Base-by-base conservation (phyloP, 768 basidiomycete species). In the Suillus weaverae region DNA sequence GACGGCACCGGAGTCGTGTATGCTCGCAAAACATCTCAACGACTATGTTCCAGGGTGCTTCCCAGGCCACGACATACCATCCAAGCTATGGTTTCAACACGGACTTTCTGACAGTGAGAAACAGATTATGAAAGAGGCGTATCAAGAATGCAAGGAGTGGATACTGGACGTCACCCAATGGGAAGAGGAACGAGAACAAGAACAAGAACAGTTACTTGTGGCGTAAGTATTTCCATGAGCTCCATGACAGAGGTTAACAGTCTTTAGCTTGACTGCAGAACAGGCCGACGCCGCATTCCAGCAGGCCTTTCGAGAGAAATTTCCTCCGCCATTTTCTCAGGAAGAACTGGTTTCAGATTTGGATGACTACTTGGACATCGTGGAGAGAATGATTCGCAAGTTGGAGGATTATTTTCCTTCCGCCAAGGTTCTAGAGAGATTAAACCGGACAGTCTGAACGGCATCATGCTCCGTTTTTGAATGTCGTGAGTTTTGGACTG, bases 41-140 rank as follows among this genome's bases (percentile, higher is more conserved):
- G 68, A 76, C 60, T 70, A 73, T 53, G 77, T 76, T 43, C 76
- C 74, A 9, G 72, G 71, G 8, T 74, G 66, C n/a, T 36, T 77
- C 1, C 39, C 62, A 9, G 68, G 62, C 22, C 1, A 35, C 2
- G 26, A 67, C 9, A 32, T 30, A 38, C 68, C 71, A 2, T 76
- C 76, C 4, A 62, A 63, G 20, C 22, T 71, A 30, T 61, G 67
- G 22, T 73, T 77, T 32, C 75, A 77, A 14, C 20, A 51, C 1
- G 68, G 67, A 61, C 68, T 76, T 13, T 70, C 67, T 10, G 67
- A 70, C 4, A 66, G 66, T 4, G 76, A 76, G 44, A 72, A 65
- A 46, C 54, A 14, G n/a, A 62, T 57, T 43, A 64, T 76, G 53
- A 57, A 26, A 53, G 64, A 35, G 26, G 51, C 74, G 18, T 70